phyloP scores from a whole-genome alignment of 257 asterid genomes.

The Nicotiana obtusifolia region DNA sequence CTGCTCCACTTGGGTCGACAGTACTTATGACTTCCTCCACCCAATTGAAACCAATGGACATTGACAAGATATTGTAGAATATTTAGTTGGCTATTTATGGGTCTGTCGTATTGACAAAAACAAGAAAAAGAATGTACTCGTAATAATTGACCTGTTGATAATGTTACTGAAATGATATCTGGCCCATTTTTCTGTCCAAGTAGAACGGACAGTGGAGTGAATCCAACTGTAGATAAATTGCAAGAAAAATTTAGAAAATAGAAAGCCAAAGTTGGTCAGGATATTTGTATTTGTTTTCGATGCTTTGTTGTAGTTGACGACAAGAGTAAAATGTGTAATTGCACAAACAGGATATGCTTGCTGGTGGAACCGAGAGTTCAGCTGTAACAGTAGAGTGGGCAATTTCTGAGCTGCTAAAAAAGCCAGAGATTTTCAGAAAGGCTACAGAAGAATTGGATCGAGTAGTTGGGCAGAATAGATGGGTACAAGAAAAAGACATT shows the following conservation, averaged over 20 bases:
- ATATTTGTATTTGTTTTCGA: not conserved
- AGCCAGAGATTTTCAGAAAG: conserved; percentile 46
- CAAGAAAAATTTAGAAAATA: not conserved
- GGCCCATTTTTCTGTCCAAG: not conserved
- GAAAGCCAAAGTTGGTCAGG: not conserved
- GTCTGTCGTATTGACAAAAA: not conserved
- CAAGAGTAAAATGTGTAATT: not conserved
- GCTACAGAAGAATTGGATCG: conserved; percentile 69
- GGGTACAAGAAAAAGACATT: conserved; percentile 44
- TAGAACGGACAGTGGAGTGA: not conserved
- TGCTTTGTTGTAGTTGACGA: not conserved
- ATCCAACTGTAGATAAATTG: not conserved
- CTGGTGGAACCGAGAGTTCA: conserved; percentile 90
- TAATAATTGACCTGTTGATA: not conserved
- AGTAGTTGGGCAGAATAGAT: conserved; percentile 44
- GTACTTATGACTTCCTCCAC: not conserved
- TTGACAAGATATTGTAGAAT: not conserved
- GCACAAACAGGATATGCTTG: conserved; percentile 50
- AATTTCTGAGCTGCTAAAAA: conserved; percentile 62
- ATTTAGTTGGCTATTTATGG: not conserved
- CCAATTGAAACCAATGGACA: not conserved
- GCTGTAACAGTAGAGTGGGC: conserved; percentile 94
- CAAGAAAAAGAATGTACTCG: not conserved
- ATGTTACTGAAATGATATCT: not conserved
- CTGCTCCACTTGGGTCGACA: not conserved